phyloP scores from a whole-genome alignment of 2,329 filamentous ascomycete genomes.

The Diplocarpon mali region DNA sequence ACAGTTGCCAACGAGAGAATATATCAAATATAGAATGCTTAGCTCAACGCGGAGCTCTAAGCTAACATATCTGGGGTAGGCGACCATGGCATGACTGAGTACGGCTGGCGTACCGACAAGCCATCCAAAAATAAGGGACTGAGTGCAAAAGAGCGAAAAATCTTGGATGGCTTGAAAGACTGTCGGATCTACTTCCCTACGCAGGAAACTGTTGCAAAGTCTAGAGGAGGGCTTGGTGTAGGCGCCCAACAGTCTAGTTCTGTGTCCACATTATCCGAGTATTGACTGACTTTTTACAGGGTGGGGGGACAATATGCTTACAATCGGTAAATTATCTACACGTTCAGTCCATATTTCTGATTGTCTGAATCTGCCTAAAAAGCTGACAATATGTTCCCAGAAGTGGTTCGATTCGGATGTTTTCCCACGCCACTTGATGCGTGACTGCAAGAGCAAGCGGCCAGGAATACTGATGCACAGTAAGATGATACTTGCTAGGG shows the following conservation, averaged over 20 bases:
- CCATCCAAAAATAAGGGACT: conserved; percentile 12
- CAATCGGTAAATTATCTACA: conserved; percentile 30
- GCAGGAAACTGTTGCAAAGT: conserved; percentile 52
- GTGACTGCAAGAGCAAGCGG: conserved; percentile 64
- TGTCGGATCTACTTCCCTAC: conserved; percentile 78
- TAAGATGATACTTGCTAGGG: conserved; percentile 55
- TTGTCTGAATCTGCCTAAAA: neutral
- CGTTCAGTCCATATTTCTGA: too few relatives aligned
- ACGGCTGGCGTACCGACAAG: conserved; percentile 28
- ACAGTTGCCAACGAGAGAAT: neutral
- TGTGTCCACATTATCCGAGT: neutral
- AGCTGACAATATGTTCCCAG: neutral
- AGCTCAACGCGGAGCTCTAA: too few relatives aligned
- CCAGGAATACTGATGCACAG: conserved; percentile 74
- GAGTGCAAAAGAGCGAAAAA: conserved; percentile 13
- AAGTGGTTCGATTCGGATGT: conserved; percentile 56
- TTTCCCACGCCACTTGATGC: conserved; percentile 63
- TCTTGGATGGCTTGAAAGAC: conserved; percentile 29
- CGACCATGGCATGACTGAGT: conserved; percentile 35
- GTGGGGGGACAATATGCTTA: conserved; percentile 76
- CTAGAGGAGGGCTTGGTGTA: conserved; percentile 50
- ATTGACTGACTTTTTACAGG: conserved; percentile 29
- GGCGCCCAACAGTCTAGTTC: conserved; percentile 19
- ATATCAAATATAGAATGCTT: too few relatives aligned
- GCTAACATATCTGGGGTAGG: conserved; percentile 26